Conservation (phyloP, 2,329 filamentous ascomycete genomes). For the Tolypocladium tundrense region DNA sequence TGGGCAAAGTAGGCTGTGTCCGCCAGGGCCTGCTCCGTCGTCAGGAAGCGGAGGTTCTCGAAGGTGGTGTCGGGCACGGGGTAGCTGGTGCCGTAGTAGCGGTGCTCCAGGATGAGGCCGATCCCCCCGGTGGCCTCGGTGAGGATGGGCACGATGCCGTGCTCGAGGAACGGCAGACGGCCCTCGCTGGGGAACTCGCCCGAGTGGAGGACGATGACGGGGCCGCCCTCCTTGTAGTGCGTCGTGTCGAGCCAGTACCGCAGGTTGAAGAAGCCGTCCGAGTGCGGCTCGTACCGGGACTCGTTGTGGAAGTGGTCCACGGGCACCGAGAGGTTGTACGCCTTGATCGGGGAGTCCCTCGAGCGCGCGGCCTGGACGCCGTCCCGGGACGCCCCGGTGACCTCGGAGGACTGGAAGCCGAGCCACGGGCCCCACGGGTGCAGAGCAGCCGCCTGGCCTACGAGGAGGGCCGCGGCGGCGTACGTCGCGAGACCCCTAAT, state of each 20-base stretch:
- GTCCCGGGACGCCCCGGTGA: background rate
- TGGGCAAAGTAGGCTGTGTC: conserved; percentile 74
- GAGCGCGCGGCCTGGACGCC: background rate
- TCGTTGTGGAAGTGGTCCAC: conserved; percentile 83
- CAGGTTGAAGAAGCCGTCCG: conserved; percentile 54
- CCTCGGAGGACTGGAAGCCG: background rate
- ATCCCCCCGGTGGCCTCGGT: conserved; percentile 62
- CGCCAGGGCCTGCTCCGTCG: conserved; percentile 72
- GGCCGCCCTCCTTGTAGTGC: conserved; percentile 67
- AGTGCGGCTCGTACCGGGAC: conserved; percentile 66
- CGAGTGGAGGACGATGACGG: conserved; percentile 65
- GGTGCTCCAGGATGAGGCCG: conserved; percentile 74
- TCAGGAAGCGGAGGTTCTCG: conserved; percentile 67
- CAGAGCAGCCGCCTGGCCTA: background rate
- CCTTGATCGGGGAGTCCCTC: conserved; percentile 5
- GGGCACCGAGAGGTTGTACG: conserved; percentile 31
- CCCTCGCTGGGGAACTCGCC: conserved; percentile 59
- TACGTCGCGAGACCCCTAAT: background rate
- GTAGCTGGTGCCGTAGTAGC: conserved; percentile 74
- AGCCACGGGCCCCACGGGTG: background rate
- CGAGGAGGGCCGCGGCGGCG: background rate
- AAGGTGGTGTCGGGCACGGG: conserved; percentile 56
- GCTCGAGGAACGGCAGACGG: conserved; percentile 61
- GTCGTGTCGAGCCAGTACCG: conserved; percentile 77
- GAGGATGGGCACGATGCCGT: conserved; percentile 66